These are phyloP conservation scores for Amylocystis lapponica DNA, from an alignment of 768 basidiomycete genomes.

Conservation along the genomic window DNA sequence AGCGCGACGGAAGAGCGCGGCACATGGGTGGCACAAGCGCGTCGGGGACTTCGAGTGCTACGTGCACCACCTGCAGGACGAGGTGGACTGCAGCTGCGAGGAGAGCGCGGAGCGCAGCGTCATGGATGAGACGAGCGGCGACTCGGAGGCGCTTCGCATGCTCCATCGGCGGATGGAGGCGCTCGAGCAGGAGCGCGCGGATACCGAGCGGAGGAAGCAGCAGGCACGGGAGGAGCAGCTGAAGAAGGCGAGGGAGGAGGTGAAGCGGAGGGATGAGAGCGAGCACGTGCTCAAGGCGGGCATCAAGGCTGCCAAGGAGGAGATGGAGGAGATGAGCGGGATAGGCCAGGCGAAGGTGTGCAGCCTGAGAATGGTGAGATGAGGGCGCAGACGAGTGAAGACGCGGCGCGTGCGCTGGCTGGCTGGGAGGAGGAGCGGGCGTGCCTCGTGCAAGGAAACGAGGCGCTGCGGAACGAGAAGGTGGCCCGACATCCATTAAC, in stretches of 20 bases:
- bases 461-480: conserved; percentile 41
- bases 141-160: conserved; percentile 69
- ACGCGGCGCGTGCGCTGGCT: conserved; percentile 24
- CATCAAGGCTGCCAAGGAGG: conserved; percentile 49
- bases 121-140: conserved; percentile 78
- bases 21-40: conserved; percentile 70
- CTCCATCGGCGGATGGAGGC: conserved; percentile 75
- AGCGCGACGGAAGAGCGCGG: conserved; percentile 44
- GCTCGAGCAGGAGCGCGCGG: conserved; percentile 62
- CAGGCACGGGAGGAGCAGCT: conserved; percentile 41
- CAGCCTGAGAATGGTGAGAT: too few species aligned
- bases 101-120: conserved; percentile 77
- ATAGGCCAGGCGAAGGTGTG: too few species aligned
- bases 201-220: conserved; percentile 28
- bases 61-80: conserved; percentile 70
- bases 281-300: conserved; percentile 50
- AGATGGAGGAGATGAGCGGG: conserved; percentile 47
- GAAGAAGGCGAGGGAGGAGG: conserved; percentile 39
- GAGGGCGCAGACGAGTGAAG: conserved; percentile 31
- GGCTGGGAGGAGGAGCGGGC: conserved; percentile 48
- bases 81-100: conserved; percentile 79
- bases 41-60: conserved; percentile 67
- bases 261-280: conserved; percentile 44
- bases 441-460: conserved; percentile 36
- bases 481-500: too few species aligned